These are phyloP conservation scores for Candida taoyuanica DNA, from an alignment of 805 yeast species.

Conservation along the genomic window DNA sequence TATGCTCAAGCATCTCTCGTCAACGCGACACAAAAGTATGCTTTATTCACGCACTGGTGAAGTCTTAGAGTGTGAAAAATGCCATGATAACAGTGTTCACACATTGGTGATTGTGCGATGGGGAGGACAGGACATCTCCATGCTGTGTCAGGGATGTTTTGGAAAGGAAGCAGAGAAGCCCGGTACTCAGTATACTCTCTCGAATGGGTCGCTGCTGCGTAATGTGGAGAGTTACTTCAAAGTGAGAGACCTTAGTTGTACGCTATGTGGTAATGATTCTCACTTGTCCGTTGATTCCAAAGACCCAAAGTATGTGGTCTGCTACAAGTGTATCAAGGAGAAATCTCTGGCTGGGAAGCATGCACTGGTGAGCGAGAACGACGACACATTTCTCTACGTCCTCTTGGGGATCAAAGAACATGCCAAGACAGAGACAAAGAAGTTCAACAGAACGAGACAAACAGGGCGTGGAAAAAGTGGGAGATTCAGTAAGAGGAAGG, in stretches of 20 bases:
- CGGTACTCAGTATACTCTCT: slow-evolving; percentile 44
- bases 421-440: slow-evolving; percentile 13
- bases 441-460: slow-evolving; percentile 29
- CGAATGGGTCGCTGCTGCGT: slow-evolving; percentile 51
- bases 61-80: slow-evolving; percentile 49
- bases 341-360: slow-evolving; percentile 12
- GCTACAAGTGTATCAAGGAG: slow-evolving; percentile 39
- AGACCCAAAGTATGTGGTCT: slow-evolving; percentile 30
- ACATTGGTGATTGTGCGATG: slow-evolving; percentile 45
- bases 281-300: slow-evolving; percentile 34
- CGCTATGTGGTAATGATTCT: slow-evolving; percentile 38
- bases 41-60: slow-evolving; percentile 34
- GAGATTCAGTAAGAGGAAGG: slow-evolving; percentile 3
- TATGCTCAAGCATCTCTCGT: slow-evolving; percentile 47
- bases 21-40: slow-evolving; percentile 50
- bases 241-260: slow-evolving; percentile 48
- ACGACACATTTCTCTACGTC: slow-evolving; percentile 42
- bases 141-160: slow-evolving; percentile 45
- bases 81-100: slow-evolving; percentile 50
- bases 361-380: slow-evolving; percentile 39
- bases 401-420: slow-evolving; percentile 45
- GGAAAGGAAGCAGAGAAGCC: slow-evolving; percentile 40
- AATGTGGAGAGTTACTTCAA: slow-evolving; percentile 43
- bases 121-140: slow-evolving; percentile 51
- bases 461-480: slow-evolving; percentile 30